Base-by-base conservation (phyloP, 2,329 filamentous ascomycete genomes). In the Xylariaceae sp. region DNA sequence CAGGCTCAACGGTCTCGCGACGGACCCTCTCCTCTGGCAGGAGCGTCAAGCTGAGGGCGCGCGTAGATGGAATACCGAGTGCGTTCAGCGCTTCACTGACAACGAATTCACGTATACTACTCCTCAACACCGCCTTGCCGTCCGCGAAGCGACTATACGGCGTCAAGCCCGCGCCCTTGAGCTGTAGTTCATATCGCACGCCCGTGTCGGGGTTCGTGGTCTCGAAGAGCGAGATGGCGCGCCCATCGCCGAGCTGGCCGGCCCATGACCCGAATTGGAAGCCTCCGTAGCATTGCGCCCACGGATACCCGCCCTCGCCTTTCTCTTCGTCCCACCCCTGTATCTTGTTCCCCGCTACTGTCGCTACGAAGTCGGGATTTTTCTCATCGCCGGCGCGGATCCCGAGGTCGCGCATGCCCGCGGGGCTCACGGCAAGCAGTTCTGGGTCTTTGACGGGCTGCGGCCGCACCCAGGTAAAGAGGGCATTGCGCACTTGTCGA, bases 241-340 rank as follows among this genome's bases (percentile, higher is more conserved):
- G 85, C 33, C 95, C 95, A 71, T 99, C 95, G 37, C 95, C 95
- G 1, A 99, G 85, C 74, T 99, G 95, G 5, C 95, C 93, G 3
- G 95, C 95, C 94, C 94, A 99, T 64, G 90, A 87, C 5, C 95
- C 95, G 71, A 88, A 87, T 70, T 87, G 82, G 69, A 83, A 86
- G 54, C 94, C 94, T 55, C 95, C 95, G 73, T 99, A 99, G 77
- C 95, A 98, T 76, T 99, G 95, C 28, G 95, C 93, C 95, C 95
- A 99, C 0, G 95, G 94, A 72, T 99, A 99, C 39, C 95, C 87
- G 17, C 90, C 89, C 56, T 86, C 78, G 21, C 77, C 72, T 63
- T 79, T 81, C 56, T 86, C 82, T 56, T 89, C 84, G 62, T 92
- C 84, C 85, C 89, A 90, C 46, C 92, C 94, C 53, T 90, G 85